Evolutionary conservation across 345 rosid species (phyloP).

Genomic region (Microcos paniculata): DNA sequence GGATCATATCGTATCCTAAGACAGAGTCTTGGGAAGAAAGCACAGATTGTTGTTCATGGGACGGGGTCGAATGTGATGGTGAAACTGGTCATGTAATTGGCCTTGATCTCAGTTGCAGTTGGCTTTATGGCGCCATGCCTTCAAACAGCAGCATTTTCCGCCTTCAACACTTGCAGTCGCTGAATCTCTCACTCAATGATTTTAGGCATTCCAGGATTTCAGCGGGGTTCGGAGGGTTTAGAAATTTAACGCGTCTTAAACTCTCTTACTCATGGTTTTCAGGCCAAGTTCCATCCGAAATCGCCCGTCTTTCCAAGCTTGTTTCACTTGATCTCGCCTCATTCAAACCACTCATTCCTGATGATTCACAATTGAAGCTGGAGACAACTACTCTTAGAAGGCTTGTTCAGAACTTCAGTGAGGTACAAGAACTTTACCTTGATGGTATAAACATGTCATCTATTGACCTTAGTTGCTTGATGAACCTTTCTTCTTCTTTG

Average conservation of each 20-base stretch:
- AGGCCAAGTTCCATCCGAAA: too few species aligned
- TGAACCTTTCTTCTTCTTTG: constrained; percentile 17
- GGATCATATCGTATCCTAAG: too few species aligned
- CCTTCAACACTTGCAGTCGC: constrained; percentile 8
- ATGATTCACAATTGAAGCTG: not conserved
- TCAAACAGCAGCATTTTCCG: constrained; percentile 9
- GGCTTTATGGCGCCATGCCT: constrained; percentile 1
- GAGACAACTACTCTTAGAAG: not conserved
- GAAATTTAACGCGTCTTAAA: constrained; percentile 14
- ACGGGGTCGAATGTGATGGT: constrained; percentile 12
- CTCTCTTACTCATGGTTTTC: constrained; percentile 2
- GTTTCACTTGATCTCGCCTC: constrained; percentile 20
- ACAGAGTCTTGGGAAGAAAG: constrained; percentile 9
- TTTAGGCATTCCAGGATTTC: constrained; percentile 21
- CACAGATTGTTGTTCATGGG: constrained; percentile 26
- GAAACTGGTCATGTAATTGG: constrained; percentile 16
- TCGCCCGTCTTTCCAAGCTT: not conserved
- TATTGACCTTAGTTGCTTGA: not conserved
- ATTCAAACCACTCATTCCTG: not conserved
- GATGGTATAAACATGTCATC: not conserved
- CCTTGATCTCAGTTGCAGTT: constrained; percentile 20
- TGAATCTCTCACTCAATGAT: not conserved
- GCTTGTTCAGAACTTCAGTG: not conserved
- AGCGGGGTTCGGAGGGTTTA: not conserved
- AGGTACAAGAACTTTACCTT: constrained; percentile 4